These are phyloP conservation scores for Lipomyces spencermartinsiae DNA, from an alignment of 805 yeast species.

Conservation along the genomic window DNA sequence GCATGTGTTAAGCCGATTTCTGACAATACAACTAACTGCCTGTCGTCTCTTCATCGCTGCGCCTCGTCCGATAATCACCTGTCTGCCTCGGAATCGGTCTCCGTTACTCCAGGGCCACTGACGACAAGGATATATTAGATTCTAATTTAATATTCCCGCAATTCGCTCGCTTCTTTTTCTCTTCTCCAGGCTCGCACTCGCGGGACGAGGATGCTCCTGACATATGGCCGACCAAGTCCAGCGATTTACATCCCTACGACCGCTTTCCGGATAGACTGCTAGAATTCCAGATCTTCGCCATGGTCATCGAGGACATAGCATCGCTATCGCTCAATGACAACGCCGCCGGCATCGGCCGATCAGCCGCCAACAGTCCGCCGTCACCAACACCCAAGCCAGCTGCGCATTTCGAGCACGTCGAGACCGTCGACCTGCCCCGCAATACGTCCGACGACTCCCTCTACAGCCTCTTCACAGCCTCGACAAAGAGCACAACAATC, in stretches of 20 bases:
- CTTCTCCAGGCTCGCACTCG: too few relatives aligned
- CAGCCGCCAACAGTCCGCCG: neutral
- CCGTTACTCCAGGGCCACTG: too few relatives aligned
- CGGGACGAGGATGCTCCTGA: neutral
- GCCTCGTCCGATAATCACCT: too few relatives aligned
- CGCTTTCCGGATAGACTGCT: neutral
- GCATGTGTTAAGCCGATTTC: too few relatives aligned
- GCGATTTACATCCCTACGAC: neutral
- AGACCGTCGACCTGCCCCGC: slow-evolving; percentile 16
- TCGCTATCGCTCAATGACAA: neutral
- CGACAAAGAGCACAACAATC: slow-evolving; percentile 1
- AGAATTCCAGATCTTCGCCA: neutral
- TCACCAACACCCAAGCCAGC: neutral
- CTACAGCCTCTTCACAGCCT: neutral
- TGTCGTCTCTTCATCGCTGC: too few relatives aligned
- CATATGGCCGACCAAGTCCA: neutral
- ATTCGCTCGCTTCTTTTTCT: too few relatives aligned
- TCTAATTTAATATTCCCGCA: too few relatives aligned
- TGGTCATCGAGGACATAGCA: neutral
- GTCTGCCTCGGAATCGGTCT: too few relatives aligned
- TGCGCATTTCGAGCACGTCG: slow-evolving; percentile 29
- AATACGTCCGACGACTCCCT: slow-evolving; percentile 4
- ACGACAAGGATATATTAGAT: too few relatives aligned
- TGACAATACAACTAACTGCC: too few relatives aligned
- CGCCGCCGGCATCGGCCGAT: neutral